Evolutionary conservation across 2,329 filamentous ascomycete species (phyloP).

Genomic region (Apiospora marii): DNA sequence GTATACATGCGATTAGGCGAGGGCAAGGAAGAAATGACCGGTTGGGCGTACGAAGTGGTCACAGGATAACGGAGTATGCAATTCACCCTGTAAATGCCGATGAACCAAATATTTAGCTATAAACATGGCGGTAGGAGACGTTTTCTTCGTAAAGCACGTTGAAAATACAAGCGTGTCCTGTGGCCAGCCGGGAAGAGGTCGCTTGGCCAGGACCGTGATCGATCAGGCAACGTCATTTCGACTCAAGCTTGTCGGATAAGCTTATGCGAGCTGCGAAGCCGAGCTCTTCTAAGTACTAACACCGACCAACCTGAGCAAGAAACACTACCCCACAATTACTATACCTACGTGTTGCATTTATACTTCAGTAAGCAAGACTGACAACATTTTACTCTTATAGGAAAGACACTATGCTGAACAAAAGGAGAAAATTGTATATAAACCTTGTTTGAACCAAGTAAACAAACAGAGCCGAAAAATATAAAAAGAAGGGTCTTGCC

Average conservation of each 20-base stretch:
- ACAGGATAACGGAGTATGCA: no score
- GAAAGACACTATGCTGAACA: neutral
- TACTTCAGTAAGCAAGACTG: no score
- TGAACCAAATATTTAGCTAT: neutral
- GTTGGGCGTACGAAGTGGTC: neutral
- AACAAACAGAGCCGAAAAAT: neutral
- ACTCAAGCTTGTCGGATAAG: neutral
- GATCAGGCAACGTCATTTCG: neutral
- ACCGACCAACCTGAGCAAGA: neutral
- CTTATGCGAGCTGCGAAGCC: constrained; percentile 18
- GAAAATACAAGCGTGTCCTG: neutral
- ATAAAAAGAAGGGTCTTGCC: constrained; percentile 22
- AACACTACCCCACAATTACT: neutral
- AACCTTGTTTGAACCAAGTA: no score
- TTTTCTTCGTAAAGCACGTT: no score
- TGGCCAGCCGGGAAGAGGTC: neutral
- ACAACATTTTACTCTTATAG: neutral
- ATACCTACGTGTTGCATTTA: neutral
- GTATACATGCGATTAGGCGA: neutral
- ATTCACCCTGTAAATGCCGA: no score
- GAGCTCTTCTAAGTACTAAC: neutral
- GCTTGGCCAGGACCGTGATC: no score
- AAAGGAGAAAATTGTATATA: neutral
- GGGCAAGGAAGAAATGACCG: neutral
- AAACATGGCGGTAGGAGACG: no score